Base-by-base conservation (phyloP, 2,329 filamentous ascomycete species). In the Parafenestella ontariensis region DNA sequence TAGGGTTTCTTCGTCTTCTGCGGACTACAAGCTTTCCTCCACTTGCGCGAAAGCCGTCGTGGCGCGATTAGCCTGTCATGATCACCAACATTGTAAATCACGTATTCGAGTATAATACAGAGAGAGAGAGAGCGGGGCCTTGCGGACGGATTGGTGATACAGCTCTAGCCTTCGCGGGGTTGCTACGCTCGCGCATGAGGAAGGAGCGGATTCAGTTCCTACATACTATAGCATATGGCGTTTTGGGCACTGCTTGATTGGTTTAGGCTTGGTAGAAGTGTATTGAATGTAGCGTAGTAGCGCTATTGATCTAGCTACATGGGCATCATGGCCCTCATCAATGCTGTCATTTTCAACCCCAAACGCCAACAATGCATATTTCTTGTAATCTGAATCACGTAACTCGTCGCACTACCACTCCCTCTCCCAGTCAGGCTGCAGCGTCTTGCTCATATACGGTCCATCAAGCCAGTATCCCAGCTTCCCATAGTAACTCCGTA, bases 381-480 rank as follows among this genome's bases (percentile, higher is more conserved):
- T n/a, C 6, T 43, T 26, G 11, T 40, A 23, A 15, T 8, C 11
- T 7, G 9, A 40, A 3, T 40, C 15, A 4, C 20, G 17, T 23
- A 24, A 15, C 6, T 15, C 10, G 10, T 23, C 11, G 2, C 7
- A n/a, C 37, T 54, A 63, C 65, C 62, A 72, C 52, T 70, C 68
- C 34, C 72, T 68, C 55, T 72, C 65, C 71, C 71, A 72, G 44
- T 61, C 61, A 13, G 68, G 69, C 64, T 72, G 70, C 36, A 75
- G 56, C 31, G 61, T 71, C 65, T 73, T 75, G 47, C 71, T 74
- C 73, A 76, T 76, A 47, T 96, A 96, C 10, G 91, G 92, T 9
- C 95, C 95, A 74, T 99, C 95, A 26, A 99, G 82, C 82, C 87
- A 91, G 79, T 97, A 99, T 1, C 95, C 95, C 28, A 99, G 83